Base-by-base conservation (phyloP, 129 eudicot genomes). In the Erigeron canadensis region DNA sequence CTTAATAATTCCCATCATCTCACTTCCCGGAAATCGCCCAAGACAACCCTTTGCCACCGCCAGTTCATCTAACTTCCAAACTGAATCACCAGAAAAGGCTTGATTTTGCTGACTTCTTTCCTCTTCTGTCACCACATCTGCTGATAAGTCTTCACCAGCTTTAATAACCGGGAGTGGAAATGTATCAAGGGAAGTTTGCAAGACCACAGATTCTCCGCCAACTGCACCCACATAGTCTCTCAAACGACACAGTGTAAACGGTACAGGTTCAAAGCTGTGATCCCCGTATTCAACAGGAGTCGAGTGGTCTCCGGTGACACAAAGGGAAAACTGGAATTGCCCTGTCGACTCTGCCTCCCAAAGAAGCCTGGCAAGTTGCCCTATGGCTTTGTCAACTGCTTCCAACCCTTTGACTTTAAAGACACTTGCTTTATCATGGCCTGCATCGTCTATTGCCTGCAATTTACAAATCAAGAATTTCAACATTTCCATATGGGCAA, bases 261-360 rank as follows among this genome's bases (percentile, higher is more conserved):
- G 98, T 59, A 94, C 98, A 0, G 97, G 96, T 71, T 94, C 97
- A 48, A 89, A 94, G 77, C 97, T 94, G 85, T 94, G 98, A 71
- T 94, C 98, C 5, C 98, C 98, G 54, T 93, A 93, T 65, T 93
- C 98, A 65, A 93, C 98, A 2, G 96, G 98, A 13, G 98, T 93
- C 10, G 98, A 93, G 78, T 93, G 98, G 74, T 93, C 98, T 41
- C 98, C 96, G 0, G 98, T 89, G 51, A 94, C 89, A 71, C 98
- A 94, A 34, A 94, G 84, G 68, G 77, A 85, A 76, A 85, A 94
- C 48, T 84, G 81, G 44, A 82, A 89, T 6, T 71, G 74, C 34
- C 98, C 98, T 0, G 72, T 79, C 70, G 89, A 79, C 72, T 94
- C 90, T 1, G 91, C 86, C 77, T 87, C 80, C 98, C 90, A 87